These are phyloP conservation scores for Globisporangium abappressorium DNA, from an alignment of 352 stramenopile genomes.

Conservation along the genomic window DNA sequence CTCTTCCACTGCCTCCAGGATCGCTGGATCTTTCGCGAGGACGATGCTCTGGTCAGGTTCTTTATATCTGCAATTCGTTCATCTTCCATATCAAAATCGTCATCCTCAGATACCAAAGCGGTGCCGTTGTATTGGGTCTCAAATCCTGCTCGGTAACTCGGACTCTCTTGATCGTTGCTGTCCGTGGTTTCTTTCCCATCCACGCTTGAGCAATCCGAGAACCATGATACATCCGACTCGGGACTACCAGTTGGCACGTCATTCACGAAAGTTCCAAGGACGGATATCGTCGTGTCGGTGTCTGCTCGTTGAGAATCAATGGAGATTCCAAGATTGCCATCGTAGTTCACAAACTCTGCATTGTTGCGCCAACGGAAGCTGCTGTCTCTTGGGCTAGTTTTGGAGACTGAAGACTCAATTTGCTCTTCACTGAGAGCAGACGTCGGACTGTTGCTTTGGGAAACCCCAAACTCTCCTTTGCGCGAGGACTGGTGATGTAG, in stretches of 20 bases:
- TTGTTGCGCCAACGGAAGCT: neutral
- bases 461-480: neutral
- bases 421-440: neutral
- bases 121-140: neutral
- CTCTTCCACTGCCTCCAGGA: slow-evolving; percentile 18
- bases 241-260: slow-evolving; percentile 23
- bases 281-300: slow-evolving; percentile 30
- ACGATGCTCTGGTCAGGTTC: slow-evolving; percentile 1
- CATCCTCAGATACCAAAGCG: neutral
- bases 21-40: slow-evolving; percentile 16
- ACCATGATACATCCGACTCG: slow-evolving; percentile 18
- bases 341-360: neutral
- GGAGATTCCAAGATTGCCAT: slow-evolving; percentile 1
- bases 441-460: neutral
- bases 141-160: neutral
- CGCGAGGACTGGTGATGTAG: neutral
- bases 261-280: slow-evolving; percentile 19
- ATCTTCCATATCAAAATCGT: neutral
- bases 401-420: neutral
- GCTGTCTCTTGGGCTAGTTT: neutral
- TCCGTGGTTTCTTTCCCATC: slow-evolving; percentile 9
- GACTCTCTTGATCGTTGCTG: slow-evolving; percentile 15
- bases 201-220: slow-evolving; percentile 25
- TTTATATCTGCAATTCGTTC: neutral
- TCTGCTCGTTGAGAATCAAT: slow-evolving; percentile 21